Evolutionary conservation across 2,329 filamentous ascomycete genomes (phyloP).

Genomic region (Metarhizium guizhouense): DNA sequence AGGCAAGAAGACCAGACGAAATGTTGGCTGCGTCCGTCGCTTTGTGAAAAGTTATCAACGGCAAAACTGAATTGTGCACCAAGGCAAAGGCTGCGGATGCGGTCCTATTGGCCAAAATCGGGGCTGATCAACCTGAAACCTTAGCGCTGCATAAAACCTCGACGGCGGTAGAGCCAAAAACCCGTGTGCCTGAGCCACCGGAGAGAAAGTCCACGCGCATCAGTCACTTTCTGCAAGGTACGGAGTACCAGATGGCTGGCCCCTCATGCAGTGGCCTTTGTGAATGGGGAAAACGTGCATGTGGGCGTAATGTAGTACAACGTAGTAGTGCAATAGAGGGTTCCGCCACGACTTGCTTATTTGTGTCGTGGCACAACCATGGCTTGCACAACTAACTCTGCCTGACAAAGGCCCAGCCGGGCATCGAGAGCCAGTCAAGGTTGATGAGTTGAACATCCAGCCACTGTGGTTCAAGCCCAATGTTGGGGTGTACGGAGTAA

Average conservation of each 20-base stretch:
- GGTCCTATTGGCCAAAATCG: slow-evolving; percentile 20
- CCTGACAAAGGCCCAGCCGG: background rate
- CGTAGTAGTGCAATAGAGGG: too few relatives aligned
- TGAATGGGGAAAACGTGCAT: background rate
- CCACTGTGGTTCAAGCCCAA: too few relatives aligned
- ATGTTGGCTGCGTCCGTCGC: background rate
- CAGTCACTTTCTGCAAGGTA: background rate
- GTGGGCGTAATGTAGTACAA: background rate
- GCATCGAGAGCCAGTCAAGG: background rate
- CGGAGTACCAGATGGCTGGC: background rate
- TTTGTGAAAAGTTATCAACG: background rate
- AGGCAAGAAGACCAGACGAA: background rate
- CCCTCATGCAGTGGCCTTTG: background rate
- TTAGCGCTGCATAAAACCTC: slow-evolving; percentile 24
- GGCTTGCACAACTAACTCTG: background rate
- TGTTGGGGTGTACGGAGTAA: too few relatives aligned
- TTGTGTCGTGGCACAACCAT: too few relatives aligned
- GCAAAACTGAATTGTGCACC: background rate
- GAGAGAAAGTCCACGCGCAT: background rate
- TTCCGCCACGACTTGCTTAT: too few relatives aligned
- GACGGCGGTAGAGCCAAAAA: background rate
- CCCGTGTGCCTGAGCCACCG: background rate
- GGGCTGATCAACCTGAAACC: slow-evolving; percentile 22
- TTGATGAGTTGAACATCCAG: background rate
- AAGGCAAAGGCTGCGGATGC: slow-evolving; percentile 11